Conservation (phyloP, 2,329 filamentous ascomycete species). For the Sclerotinia subarctica region DNA sequence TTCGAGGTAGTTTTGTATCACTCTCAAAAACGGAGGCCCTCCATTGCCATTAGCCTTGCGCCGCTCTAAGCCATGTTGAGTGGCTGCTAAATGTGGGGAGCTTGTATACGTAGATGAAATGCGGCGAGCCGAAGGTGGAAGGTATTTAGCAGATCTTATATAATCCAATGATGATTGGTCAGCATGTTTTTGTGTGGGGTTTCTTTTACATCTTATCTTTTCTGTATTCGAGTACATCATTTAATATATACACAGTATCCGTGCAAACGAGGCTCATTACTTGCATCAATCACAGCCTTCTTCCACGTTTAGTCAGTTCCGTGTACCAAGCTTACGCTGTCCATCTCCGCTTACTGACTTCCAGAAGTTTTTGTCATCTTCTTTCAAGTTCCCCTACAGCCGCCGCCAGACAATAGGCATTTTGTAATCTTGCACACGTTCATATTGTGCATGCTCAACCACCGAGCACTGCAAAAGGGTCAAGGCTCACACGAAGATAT, state of each 20-base stretch:
- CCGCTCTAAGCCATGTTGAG: neutral
- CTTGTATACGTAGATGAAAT: neutral
- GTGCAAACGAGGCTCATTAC: neutral
- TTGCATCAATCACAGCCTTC: neutral
- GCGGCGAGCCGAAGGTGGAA: conserved; percentile 1
- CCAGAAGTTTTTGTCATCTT: neutral
- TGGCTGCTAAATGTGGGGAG: neutral
- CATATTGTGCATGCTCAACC: neutral
- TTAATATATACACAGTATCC: neutral
- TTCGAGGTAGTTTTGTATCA: conserved; percentile 9
- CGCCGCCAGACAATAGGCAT: neutral
- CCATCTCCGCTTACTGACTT: neutral
- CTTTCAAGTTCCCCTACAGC: neutral
- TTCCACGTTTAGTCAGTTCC: neutral
- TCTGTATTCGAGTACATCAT: neutral
- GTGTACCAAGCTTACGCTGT: neutral
- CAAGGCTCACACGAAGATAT: neutral
- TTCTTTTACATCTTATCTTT: neutral
- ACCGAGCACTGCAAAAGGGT: neutral
- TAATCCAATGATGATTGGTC: neutral
- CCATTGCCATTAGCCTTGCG: conserved; percentile 1
- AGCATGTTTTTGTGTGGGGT: neutral
- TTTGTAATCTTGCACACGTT: neutral
- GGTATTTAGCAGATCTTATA: neutral
- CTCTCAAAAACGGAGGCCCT: conserved; percentile 2